These are phyloP conservation scores for Phialemoniopsis sp. DNA, from an alignment of 2,329 filamentous ascomycete genomes.

Conservation along the genomic window DNA sequence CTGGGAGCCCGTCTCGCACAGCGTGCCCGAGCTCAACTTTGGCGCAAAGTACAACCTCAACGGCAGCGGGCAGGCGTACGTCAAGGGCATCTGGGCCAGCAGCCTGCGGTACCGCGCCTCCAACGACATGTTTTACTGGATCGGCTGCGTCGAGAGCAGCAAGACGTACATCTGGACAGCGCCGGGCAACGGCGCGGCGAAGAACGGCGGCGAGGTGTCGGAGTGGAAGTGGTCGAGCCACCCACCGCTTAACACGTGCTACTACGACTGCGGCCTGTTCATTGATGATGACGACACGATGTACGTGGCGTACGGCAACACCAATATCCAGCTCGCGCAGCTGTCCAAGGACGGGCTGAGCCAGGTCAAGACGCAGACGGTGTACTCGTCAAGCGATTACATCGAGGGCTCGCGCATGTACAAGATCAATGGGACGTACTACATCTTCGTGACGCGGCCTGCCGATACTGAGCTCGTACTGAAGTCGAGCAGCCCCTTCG, in stretches of 20 bases:
- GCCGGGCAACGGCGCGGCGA: constrained; percentile 35
- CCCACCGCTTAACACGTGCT: constrained; percentile 29
- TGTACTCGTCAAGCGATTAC: constrained; percentile 33
- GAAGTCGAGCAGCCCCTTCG: constrained; percentile 43
- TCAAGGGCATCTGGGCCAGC: constrained; percentile 52
- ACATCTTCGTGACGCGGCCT: constrained; percentile 45
- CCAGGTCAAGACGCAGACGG: constrained; percentile 35
- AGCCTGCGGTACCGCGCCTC: constrained; percentile 46
- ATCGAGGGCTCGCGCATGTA: constrained; percentile 54
- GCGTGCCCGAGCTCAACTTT: constrained; percentile 39
- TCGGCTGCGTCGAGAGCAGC: constrained; percentile 47
- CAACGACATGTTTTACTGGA: constrained; percentile 49
- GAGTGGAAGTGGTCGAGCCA: constrained; percentile 15
- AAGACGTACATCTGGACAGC: constrained; percentile 52
- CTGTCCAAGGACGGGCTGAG: constrained; percentile 42
- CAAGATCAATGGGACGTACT: constrained; percentile 51
- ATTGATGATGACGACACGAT: constrained; percentile 56
- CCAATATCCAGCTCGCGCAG: constrained; percentile 43
- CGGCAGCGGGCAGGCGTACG: constrained; percentile 37
- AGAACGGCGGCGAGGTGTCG: constrained; percentile 26
- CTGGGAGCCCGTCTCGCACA: constrained; percentile 42
- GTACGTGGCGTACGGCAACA: constrained; percentile 52
- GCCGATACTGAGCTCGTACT: constrained; percentile 42
- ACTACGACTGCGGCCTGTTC: constrained; percentile 54
- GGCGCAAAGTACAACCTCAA: constrained; percentile 43